Percentiles rank a stretch among this genome's conserved stretches.
Conservation (phyloP, 2,329 filamentous ascomycete species). For the Thielaviopsis euricoi region DNA sequence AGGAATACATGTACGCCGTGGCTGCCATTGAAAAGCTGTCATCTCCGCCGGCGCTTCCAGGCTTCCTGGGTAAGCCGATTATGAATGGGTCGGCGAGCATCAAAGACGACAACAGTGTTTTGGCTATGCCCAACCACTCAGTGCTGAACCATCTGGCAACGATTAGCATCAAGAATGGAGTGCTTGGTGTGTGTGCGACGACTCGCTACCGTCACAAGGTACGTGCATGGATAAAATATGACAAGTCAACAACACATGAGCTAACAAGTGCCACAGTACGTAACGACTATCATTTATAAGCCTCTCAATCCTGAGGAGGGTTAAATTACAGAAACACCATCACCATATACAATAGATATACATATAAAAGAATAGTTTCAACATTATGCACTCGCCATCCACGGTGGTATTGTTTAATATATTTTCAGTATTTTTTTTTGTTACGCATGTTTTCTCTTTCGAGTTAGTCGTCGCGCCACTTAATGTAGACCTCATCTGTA, state of each 20-base stretch:
- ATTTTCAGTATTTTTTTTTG: constrained; percentile 5
- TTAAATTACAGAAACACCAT: not conserved
- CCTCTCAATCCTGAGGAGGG: constrained; percentile 36
- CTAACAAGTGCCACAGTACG: constrained; percentile 46
- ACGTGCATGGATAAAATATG: constrained; percentile 14
- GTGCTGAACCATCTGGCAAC: constrained; percentile 93
- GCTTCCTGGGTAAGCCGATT: constrained; percentile 88
- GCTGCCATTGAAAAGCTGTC: constrained; percentile 64
- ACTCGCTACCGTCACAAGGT: constrained; percentile 97
- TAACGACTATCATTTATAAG: constrained; percentile 96
- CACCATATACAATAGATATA: not conserved
- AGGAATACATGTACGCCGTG: constrained; percentile 56
- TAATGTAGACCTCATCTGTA: constrained; percentile 65
- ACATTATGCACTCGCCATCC: too few relatives aligned
- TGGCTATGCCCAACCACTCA: constrained; percentile 84
- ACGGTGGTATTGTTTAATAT: not conserved
- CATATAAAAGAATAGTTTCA: not conserved
- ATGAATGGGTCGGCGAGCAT: constrained; percentile 79
- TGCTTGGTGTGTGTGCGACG: constrained; percentile 86
- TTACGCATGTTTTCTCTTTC: not conserved
- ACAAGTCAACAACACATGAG: not conserved
- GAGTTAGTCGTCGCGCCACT: constrained; percentile 48
- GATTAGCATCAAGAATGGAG: constrained; percentile 93
- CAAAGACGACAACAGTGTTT: constrained; percentile 95
- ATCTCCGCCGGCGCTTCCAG: constrained; percentile 67